Evolutionary conservation across 2,329 filamentous ascomycete species (phyloP), one percentile per base, ranked within the genome.

Genomic region (Aschersonia sp.): DNA sequence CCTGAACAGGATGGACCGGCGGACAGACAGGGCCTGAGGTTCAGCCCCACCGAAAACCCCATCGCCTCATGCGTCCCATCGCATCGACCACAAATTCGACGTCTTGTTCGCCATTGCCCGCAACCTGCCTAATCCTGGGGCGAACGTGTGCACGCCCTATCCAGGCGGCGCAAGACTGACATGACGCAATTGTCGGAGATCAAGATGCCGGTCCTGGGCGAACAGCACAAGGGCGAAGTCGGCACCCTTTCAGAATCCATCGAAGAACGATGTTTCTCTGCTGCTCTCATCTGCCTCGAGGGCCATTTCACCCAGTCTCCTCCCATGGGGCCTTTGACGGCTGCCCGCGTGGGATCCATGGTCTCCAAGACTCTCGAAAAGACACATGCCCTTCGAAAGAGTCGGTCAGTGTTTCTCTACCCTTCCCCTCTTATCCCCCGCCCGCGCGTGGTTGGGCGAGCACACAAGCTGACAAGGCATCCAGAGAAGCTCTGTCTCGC

Each of bases 181-280:
- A 37, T 37, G 32, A 37, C 32, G 32, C 32, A 22, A 22, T 22
- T 12, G 32, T 37, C 32, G 12, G 32, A 42, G 46, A 22, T 22
- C 2, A 2, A 22, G 22, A 22, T 22, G 22, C 22, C 22, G 22
- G 22, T 22, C 22, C 22, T 22, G 22, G 22, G 22, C 22, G 22
- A 22, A 2, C 22, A 22, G 11, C 32, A 46, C 7, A 55, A 56
- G 8, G 44, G 47, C 11, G 52, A 48, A 22, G 51, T 53, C 32
- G 56, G 55, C 32, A 52, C 51, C 11, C 44, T 49, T 10, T 58
- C 57, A 32, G 63, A 78, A 58, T 74, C 74, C 39, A 78, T 81
- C 56, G 79, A 83, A 62, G 79, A 83, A 64, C 69, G 78, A 50
- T 74, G 70, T 59, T 81, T 83, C 60, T 70, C 72, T 2, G 74